Percentiles rank a stretch among this genome's conserved stretches.
phyloP scores from a whole-genome alignment of 176 grass and related monocot genomes.

The Aechmea fasciata region DNA sequence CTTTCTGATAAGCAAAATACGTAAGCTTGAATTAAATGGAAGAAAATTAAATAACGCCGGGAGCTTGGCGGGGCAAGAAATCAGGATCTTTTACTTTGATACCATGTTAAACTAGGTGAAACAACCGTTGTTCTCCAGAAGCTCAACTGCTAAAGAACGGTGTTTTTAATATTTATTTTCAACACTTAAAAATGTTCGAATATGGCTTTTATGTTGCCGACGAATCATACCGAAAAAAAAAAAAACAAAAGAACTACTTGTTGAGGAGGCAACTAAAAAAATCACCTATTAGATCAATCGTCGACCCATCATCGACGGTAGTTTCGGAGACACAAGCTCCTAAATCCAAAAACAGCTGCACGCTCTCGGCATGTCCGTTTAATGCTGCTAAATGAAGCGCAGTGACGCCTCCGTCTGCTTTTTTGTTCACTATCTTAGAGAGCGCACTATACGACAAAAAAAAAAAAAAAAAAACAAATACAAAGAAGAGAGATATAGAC shows the following conservation, averaged over 20 bases:
- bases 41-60: too few relatives aligned
- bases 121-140: too few relatives aligned
- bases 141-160: too few relatives aligned
- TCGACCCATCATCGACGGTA: conserved; percentile 90
- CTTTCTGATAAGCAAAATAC: too few relatives aligned
- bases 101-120: too few relatives aligned
- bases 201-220: too few relatives aligned
- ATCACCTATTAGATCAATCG: conserved; percentile 90
- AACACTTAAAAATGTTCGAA: too few relatives aligned
- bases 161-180: too few relatives aligned
- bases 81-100: too few relatives aligned
- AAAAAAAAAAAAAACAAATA: conserved; percentile 21
- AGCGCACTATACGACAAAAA: conserved; percentile 32
- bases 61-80: too few relatives aligned
- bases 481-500: conserved; percentile 29
- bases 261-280: background rate
- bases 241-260: conserved; percentile 1
- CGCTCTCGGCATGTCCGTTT: conserved; percentile 72
- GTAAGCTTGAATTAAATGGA: too few relatives aligned
- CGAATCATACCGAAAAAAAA: background rate
- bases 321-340: conserved; percentile 76
- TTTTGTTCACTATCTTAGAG: conserved; percentile 53
- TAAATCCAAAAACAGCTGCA: conserved; percentile 80
- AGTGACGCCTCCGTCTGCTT: conserved; percentile 83
- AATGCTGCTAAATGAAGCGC: conserved; percentile 85